These are phyloP conservation scores for Trichoderma hamatum DNA, from an alignment of 2,329 filamentous ascomycete genomes.

Conservation along the genomic window DNA sequence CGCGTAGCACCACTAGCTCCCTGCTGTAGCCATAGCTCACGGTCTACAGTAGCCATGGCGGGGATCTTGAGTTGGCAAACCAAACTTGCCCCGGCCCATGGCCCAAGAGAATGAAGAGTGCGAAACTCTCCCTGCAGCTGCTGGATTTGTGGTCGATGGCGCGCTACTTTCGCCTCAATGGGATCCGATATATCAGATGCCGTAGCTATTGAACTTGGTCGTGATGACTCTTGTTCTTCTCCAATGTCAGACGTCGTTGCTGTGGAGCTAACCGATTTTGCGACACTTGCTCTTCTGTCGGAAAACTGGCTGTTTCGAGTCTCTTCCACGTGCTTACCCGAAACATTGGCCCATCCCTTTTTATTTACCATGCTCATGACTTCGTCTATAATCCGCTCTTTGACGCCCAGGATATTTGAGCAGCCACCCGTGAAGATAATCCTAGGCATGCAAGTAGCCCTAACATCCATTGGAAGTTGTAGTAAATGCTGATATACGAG, in stretches of 20 bases:
- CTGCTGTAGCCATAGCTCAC: slow-evolving; percentile 71
- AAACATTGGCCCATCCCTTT: slow-evolving; percentile 77
- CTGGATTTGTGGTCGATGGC: slow-evolving; percentile 43
- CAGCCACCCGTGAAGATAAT: slow-evolving; percentile 85
- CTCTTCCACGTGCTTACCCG: slow-evolving; percentile 67
- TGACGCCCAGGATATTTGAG: slow-evolving; percentile 77
- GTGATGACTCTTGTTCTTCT: slow-evolving; percentile 33
- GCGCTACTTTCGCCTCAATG: slow-evolving; percentile 44
- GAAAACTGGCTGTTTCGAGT: slow-evolving; percentile 43
- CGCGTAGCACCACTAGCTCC: slow-evolving; percentile 65
- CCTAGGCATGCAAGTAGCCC: slow-evolving; percentile 83
- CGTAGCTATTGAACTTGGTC: slow-evolving; percentile 33
- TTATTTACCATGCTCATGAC: slow-evolving; percentile 66
- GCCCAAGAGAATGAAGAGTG: slow-evolving; percentile 68
- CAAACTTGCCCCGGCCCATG: slow-evolving; percentile 76
- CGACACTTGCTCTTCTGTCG: slow-evolving; percentile 32
- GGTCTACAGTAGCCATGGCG: slow-evolving; percentile 69
- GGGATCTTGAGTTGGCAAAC: slow-evolving; percentile 69
- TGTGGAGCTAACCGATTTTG: slow-evolving; percentile 31
- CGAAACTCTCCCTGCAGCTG: slow-evolving; percentile 62
- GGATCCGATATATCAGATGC: slow-evolving; percentile 36
- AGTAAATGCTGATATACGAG: slow-evolving; percentile 78
- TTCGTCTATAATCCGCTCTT: slow-evolving; percentile 75
- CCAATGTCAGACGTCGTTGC: slow-evolving; percentile 32
- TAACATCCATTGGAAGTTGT: slow-evolving; percentile 76